A percentile compares a stretch with the other conserved stretches of the same genome.
phyloP scores from a whole-genome alignment of 306 rosid genomes.

The Arachis stenosperma region DNA sequence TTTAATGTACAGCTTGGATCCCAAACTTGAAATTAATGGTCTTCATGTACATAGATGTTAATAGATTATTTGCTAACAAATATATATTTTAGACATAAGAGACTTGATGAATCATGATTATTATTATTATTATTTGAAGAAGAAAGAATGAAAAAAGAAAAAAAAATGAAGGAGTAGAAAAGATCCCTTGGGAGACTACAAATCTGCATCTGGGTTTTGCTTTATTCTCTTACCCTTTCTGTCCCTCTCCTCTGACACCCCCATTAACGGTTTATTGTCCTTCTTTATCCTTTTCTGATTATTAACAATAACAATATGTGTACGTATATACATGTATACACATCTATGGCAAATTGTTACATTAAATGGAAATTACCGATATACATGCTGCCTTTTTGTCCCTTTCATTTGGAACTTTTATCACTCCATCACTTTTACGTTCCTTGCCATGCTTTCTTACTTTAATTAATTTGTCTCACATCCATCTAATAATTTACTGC shows the following conservation, averaged over 20 bases:
- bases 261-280: conserved; percentile 51
- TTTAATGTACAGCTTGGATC: background rate
- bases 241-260: conserved; percentile 46
- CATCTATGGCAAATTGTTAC: conserved; percentile 12
- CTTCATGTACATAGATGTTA: no score
- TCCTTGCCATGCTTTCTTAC: conserved; percentile 2
- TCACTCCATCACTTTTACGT: conserved; percentile 5
- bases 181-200: conserved; percentile 96
- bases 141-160: conserved; percentile 25
- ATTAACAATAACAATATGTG: background rate
- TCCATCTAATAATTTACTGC: background rate
- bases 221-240: conserved; percentile 24
- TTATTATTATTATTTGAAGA: no score
- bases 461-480: conserved; percentile 3
- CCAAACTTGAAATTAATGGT: background rate
- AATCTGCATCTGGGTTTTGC: conserved; percentile 67
- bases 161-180: conserved; percentile 59
- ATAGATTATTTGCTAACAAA: no score
- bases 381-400: conserved; percentile 53
- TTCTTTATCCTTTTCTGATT: no score
- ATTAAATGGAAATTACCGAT: conserved; percentile 37
- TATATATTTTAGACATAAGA: no score
- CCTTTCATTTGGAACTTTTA: conserved; percentile 55
- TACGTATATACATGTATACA: background rate
- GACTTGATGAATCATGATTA: no score